phyloP scores from a whole-genome alignment of 352 stramenopile species.

The Phytophthora rubi region DNA sequence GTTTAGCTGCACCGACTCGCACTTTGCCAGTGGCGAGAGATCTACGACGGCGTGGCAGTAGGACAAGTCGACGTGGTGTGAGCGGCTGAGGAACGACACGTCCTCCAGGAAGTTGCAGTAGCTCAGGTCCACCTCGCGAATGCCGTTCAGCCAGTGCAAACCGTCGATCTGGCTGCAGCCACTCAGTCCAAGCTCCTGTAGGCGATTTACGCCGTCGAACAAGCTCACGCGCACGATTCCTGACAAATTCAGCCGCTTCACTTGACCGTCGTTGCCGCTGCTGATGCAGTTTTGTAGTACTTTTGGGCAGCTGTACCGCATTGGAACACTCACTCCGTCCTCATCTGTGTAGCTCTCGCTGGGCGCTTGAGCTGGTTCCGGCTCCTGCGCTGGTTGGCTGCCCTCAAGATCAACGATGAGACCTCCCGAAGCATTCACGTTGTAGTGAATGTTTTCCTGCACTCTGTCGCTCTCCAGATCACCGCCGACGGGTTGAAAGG shows the following conservation, averaged over 20 bases:
- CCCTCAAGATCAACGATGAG: conserved; percentile 31
- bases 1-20: conserved; percentile 63
- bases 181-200: conserved; percentile 64
- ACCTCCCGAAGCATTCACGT: conserved; percentile 33
- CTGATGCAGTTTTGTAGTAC: conserved; percentile 41
- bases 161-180: conserved; percentile 60
- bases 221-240: conserved; percentile 55
- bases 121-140: conserved; percentile 62
- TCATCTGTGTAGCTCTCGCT: conserved; percentile 25
- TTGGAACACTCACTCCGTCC: conserved; percentile 26
- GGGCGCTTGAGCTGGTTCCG: conserved; percentile 19
- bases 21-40: conserved; percentile 51
- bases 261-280: conserved; percentile 3
- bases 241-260: conserved; percentile 58
- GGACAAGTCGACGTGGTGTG: conserved; percentile 60
- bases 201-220: conserved; percentile 56
- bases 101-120: conserved; percentile 72
- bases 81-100: conserved; percentile 47
- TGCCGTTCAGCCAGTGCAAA: conserved; percentile 44
- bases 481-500: conserved; percentile 57
- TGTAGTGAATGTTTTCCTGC: conserved; percentile 47
- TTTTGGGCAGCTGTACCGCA: conserved; percentile 44
- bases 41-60: conserved; percentile 71
- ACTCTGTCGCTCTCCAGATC: conserved; percentile 11
- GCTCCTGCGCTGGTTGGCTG: conserved; percentile 30